Percentiles rank a stretch among this genome's conserved stretches.
These are phyloP conservation scores for Erythrobasidium yunnanense DNA, from an alignment of 768 basidiomycete genomes.

Conservation along the genomic window DNA sequence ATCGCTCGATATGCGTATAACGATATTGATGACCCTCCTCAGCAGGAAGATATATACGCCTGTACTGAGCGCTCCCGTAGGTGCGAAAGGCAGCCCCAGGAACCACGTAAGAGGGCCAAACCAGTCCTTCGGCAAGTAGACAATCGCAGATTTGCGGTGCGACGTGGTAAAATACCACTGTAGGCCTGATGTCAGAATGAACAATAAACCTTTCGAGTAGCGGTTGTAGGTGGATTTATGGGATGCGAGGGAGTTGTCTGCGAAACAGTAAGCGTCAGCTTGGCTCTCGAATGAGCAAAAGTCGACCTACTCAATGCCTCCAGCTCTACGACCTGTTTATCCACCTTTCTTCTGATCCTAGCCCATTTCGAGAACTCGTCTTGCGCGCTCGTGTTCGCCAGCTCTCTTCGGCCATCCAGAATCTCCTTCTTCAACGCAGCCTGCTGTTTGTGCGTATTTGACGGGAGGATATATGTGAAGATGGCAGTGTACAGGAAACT, in stretches of 20 bases:
- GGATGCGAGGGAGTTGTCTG: constrained; percentile 40
- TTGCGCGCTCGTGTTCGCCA: constrained; percentile 80
- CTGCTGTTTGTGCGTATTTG: constrained; percentile 47
- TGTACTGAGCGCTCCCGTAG: constrained; percentile 52
- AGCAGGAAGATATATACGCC: constrained; percentile 16
- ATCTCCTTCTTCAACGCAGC: constrained; percentile 67
- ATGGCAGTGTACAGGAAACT: constrained; percentile 9
- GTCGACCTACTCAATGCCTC: constrained; percentile 67
- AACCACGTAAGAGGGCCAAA: constrained; percentile 80
- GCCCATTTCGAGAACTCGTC: constrained; percentile 99
- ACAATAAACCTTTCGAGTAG: constrained; percentile 62
- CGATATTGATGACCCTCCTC: constrained; percentile 5
- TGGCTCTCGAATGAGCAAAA: background rate
- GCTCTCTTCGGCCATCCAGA: constrained; percentile 67
- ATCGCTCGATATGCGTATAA: background rate
- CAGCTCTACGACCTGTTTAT: constrained; percentile 80
- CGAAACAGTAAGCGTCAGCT: background rate
- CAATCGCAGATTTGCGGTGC: constrained; percentile 80
- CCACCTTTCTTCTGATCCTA: constrained; percentile 73
- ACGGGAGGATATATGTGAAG: constrained; percentile 21
- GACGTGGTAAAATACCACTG: constrained; percentile 81
- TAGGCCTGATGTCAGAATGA: constrained; percentile 74
- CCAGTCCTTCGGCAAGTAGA: constrained; percentile 85
- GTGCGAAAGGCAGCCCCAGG: constrained; percentile 81
- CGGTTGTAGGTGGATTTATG: constrained; percentile 55